These are phyloP conservation scores for Elsinoe ampelina DNA, from an alignment of 2,329 filamentous ascomycete genomes.

Conservation along the genomic window DNA sequence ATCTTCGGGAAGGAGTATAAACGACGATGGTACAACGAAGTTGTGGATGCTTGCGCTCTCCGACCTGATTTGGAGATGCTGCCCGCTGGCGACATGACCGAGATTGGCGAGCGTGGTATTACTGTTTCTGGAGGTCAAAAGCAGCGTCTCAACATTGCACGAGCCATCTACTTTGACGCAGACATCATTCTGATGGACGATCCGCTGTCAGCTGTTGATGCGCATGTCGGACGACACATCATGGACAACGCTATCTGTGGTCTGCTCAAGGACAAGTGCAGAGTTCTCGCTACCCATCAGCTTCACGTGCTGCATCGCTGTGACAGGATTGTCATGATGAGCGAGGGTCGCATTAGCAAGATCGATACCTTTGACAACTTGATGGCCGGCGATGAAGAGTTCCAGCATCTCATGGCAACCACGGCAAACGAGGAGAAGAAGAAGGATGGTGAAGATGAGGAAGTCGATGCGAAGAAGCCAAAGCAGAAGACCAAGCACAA, in stretches of 20 bases:
- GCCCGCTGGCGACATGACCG: conserved; percentile 78
- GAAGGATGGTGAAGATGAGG: conserved; percentile 39
- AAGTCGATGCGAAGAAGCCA: conserved; percentile 50
- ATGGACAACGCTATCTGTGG: conserved; percentile 93
- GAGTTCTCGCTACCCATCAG: conserved; percentile 89
- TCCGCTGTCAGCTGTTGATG: conserved; percentile 49
- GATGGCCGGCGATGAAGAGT: conserved; percentile 67
- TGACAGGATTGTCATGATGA: conserved; percentile 89
- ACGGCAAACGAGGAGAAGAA: conserved; percentile 55
- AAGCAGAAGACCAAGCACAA: conserved; percentile 47
- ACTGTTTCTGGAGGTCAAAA: conserved; percentile 94
- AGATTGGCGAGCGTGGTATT: conserved; percentile 92
- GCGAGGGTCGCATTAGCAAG: conserved; percentile 72
- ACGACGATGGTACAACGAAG: conserved; percentile 67
- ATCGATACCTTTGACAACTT: conserved; percentile 84
- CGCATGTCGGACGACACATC: conserved; percentile 58
- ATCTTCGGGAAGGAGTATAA: conserved; percentile 72
- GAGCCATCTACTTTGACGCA: conserved; percentile 58
- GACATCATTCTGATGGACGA: conserved; percentile 57
- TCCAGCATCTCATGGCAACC: conserved; percentile 73
- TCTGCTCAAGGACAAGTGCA: conserved; percentile 76
- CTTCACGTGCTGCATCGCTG: conserved; percentile 85
- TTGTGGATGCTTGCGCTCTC: conserved; percentile 79
- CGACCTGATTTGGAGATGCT: conserved; percentile 83
- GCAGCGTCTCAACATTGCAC: conserved; percentile 86